Evolutionary conservation across 108 stramenopile species (phyloP).

Genomic region (Stephanodiscus triporus): DNA sequence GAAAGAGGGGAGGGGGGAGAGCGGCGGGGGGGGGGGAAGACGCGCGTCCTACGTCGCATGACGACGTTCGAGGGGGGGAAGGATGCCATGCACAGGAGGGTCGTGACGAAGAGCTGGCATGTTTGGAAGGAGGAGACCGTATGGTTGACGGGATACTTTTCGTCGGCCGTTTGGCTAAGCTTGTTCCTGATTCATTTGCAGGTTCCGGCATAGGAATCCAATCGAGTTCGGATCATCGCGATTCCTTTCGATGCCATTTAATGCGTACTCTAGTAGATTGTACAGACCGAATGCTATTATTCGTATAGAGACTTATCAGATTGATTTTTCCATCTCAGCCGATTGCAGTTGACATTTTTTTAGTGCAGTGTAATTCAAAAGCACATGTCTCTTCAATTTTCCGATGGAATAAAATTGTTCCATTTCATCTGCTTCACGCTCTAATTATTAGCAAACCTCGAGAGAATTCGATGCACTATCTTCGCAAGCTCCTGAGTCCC

Average conservation of each 20-base stretch:
- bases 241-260: not conserved
- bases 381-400: too few relatives aligned
- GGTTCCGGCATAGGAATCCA: constrained; percentile 7
- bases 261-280: not conserved
- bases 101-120: constrained; percentile 46
- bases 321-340: too few relatives aligned
- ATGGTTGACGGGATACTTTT: constrained; percentile 49
- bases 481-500: too few relatives aligned
- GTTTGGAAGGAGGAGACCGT: constrained; percentile 49
- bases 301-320: too few relatives aligned
- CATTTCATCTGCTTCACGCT: too few relatives aligned
- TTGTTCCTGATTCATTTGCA: constrained; percentile 42
- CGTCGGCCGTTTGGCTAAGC: constrained; percentile 49
- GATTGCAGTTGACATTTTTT: too few relatives aligned
- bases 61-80: constrained; percentile 29
- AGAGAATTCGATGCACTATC: too few relatives aligned
- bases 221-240: too few relatives aligned
- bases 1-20: constrained; percentile 19
- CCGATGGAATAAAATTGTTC: too few relatives aligned
- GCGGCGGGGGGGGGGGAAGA: not conserved
- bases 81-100: constrained; percentile 33
- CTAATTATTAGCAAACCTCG: too few relatives aligned
- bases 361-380: too few relatives aligned
- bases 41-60: not conserved
- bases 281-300: too few relatives aligned